Evolutionary conservation across 2,329 filamentous ascomycete species (phyloP).

Genomic region (Fusarium pininemorale): DNA sequence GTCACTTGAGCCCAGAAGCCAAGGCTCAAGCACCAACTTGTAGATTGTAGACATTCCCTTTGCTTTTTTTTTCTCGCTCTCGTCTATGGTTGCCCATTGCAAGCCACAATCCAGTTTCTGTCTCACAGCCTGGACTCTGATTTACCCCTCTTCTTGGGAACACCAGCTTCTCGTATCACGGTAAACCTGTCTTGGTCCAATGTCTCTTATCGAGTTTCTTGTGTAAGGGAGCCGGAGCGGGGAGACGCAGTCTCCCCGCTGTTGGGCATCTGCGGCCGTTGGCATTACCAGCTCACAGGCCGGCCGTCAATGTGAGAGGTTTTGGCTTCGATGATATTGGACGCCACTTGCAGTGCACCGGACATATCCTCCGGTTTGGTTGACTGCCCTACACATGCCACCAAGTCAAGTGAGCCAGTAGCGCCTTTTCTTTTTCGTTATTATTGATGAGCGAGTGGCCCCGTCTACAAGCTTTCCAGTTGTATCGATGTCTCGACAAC

Average conservation of each 20-base stretch:
- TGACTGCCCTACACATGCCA: background rate
- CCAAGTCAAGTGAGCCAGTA: background rate
- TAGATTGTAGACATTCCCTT: background rate
- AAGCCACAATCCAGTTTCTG: slow-evolving; percentile 18
- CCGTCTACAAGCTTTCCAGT: background rate
- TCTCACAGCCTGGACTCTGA: slow-evolving; percentile 11
- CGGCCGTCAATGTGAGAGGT: background rate
- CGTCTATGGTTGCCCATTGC: slow-evolving; percentile 9
- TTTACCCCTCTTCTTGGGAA: slow-evolving; percentile 3
- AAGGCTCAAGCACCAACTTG: slow-evolving; percentile 9
- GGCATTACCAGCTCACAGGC: background rate
- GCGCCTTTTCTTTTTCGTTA: background rate
- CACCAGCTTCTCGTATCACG: background rate
- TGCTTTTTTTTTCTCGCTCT: background rate
- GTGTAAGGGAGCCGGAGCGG: background rate
- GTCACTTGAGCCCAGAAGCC: background rate
- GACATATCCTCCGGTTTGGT: background rate
- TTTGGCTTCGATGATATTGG: background rate
- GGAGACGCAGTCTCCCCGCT: background rate
- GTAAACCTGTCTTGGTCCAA: background rate
- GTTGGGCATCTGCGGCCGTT: slow-evolving; percentile 13
- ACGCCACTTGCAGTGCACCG: background rate
- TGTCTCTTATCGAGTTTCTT: slow-evolving; percentile 8
- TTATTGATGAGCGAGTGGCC: background rate
- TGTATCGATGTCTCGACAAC: background rate